These are phyloP conservation scores for Kalmanozyma brasiliensis DNA, from an alignment of 1,284 basidiomycete species.

Conservation along the genomic window DNA sequence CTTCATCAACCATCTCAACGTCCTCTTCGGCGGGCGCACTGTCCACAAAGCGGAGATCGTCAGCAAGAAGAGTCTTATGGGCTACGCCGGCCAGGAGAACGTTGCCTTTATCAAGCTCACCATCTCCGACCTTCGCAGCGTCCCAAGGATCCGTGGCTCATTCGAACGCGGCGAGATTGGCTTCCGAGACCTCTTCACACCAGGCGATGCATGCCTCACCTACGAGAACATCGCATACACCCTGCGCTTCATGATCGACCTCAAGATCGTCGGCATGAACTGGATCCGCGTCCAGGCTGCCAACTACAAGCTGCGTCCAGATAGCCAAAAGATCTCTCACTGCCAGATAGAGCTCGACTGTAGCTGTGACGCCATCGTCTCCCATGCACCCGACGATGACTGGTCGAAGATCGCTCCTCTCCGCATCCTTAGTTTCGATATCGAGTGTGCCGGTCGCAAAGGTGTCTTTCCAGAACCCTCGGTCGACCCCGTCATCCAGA, in stretches of 20 bases:
- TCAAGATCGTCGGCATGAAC: conserved; percentile 67
- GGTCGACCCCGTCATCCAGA: conserved; percentile 67
- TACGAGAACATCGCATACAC: conserved; percentile 67
- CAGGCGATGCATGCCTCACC: conserved; percentile 59
- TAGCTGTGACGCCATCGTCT: conserved; percentile 55
- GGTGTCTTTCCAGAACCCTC: conserved; percentile 65
- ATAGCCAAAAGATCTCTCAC: conserved; percentile 53
- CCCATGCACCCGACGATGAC: conserved; percentile 63
- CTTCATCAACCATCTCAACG: conserved; percentile 65
- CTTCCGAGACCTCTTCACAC: conserved; percentile 63
- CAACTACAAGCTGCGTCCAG: conserved; percentile 58
- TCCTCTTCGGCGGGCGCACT: conserved; percentile 50
- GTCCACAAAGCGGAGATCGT: conserved; percentile 53
- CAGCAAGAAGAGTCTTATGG: conserved; percentile 64
- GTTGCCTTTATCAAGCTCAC: conserved; percentile 66
- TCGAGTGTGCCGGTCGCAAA: conserved; percentile 67
- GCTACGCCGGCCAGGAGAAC: conserved; percentile 61
- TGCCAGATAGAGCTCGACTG: conserved; percentile 66
- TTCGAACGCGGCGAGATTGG: conserved; percentile 65
- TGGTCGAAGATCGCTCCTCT: conserved; percentile 66
- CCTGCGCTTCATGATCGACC: conserved; percentile 67
- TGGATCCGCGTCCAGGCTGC: conserved; percentile 62
- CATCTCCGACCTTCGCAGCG: conserved; percentile 55
- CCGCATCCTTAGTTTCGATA: conserved; percentile 67
- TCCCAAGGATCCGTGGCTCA: conserved; percentile 60